These are phyloP conservation scores for Aureobasidium sp. DNA, from an alignment of 2,329 filamentous ascomycete genomes.

Conservation along the genomic window DNA sequence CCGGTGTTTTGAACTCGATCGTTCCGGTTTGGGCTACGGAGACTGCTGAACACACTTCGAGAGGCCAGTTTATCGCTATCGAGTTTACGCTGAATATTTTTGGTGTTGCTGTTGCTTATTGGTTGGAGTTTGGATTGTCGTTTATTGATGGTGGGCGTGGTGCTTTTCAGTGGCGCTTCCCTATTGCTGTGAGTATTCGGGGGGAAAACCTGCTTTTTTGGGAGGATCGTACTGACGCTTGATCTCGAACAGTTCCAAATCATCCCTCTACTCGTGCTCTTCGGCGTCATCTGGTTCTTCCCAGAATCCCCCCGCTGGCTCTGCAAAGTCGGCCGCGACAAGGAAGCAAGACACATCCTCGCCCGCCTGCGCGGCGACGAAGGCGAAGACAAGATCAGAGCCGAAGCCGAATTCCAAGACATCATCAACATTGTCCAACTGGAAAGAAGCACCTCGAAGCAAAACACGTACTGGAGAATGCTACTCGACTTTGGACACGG, in stretches of 20 bases:
- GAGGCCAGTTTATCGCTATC: constrained; percentile 61
- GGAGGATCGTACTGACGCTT: constrained; percentile 59
- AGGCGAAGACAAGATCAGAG: constrained; percentile 26
- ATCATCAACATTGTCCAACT: constrained; percentile 56
- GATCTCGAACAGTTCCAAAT: constrained; percentile 58
- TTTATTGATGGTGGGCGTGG: constrained; percentile 53
- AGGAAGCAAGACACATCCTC: constrained; percentile 61
- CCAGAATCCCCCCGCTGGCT: constrained; percentile 63
- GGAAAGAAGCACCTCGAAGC: constrained; percentile 37
- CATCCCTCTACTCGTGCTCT: constrained; percentile 50
- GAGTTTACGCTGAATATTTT: constrained; percentile 69
- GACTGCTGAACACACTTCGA: constrained; percentile 57
- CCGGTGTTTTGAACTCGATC: constrained; percentile 62
- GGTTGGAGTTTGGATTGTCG: constrained; percentile 45
- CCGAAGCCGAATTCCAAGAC: constrained; percentile 59
- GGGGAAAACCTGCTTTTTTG: too few species aligned
- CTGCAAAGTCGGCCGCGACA: constrained; percentile 55
- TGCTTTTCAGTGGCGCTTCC: constrained; percentile 47
- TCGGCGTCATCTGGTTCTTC: constrained; percentile 55
- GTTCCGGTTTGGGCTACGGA: constrained; percentile 66
- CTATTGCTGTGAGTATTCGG: constrained; percentile 8
- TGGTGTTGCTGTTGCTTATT: constrained; percentile 48
- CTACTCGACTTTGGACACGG: constrained; percentile 23
- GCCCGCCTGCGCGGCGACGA: constrained; percentile 51
- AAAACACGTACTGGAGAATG: constrained; percentile 27